Evolutionary conservation across 768 basidiomycete genomes (phyloP).

Genomic region (Tricholoma saponaceum): DNA sequence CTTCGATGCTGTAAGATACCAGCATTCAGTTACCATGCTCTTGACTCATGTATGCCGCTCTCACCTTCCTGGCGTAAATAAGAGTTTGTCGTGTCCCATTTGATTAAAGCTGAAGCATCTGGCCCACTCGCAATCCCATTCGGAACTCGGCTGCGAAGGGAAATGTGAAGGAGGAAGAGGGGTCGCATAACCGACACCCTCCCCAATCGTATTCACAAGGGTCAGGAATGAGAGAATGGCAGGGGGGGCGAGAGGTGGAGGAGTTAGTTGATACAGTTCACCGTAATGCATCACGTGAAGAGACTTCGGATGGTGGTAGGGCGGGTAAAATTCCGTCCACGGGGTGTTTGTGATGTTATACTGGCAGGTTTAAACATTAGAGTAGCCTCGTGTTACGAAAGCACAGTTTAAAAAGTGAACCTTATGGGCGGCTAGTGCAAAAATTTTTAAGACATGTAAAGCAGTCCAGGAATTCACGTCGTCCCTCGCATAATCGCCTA

Average conservation of each 20-base stretch:
- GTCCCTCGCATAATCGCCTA: conserved; percentile 46
- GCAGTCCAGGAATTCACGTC: conserved; percentile 40
- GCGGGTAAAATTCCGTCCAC: conserved; percentile 56
- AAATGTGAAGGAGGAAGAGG: conserved; percentile 21
- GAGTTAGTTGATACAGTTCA: conserved; percentile 39
- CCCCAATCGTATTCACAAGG: conserved; percentile 37
- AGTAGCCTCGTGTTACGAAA: not conserved
- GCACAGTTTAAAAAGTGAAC: conserved; percentile 19
- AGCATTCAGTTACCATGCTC: conserved; percentile 2
- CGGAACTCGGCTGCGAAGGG: conserved; percentile 35
- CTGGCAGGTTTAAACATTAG: conserved; percentile 29
- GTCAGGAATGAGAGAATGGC: conserved; percentile 71
- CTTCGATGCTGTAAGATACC: conserved; percentile 49
- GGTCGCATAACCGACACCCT: conserved; percentile 24
- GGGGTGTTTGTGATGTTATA: conserved; percentile 54
- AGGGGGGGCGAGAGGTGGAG: conserved; percentile 63
- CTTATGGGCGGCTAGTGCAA: conserved; percentile 66
- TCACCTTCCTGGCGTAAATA: conserved; percentile 59
- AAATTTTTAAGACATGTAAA: conserved; percentile 49
- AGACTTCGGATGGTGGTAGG: conserved; percentile 15
- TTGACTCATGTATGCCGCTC: conserved; percentile 1
- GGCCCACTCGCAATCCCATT: conserved; percentile 74
- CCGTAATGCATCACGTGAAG: conserved; percentile 39
- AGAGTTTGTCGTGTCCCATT: conserved; percentile 24
- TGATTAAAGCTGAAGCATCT: conserved; percentile 41